Evolutionary conservation across 2,329 filamentous ascomycete species (phyloP), one percentile per base, ranked within the genome.

Genomic region (Botrytis tulipae): DNA sequence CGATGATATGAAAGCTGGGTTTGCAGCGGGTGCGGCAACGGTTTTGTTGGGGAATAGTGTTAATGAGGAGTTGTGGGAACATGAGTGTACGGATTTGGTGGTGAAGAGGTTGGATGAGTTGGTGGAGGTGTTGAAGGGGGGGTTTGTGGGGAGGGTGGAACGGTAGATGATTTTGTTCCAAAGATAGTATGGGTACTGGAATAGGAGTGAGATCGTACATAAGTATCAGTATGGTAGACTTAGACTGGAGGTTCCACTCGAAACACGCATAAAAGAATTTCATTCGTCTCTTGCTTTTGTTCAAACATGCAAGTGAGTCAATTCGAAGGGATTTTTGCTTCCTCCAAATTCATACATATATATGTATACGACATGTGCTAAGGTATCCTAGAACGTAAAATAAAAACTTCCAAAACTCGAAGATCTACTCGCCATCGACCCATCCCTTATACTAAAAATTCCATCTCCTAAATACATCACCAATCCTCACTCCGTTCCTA

Each of bases 1-100:
- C 72, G 96, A 98, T 81, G 96, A 99, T 81, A 97, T 98, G 89
- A 93, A 91, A 12, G 94, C 95, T 0, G 95, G 96, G 0, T 88
- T 91, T 74, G 86, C 86, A 70, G 95, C 95, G 0, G 95, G 95
- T 1, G 93, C 95, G 1, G 92, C 94, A 48, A 98, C 96, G 0
- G 94, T 98, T n/a, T 81, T 98, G 80, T 85, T 99, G 62, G 87
- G 92, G 25, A 97, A 97, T 79, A 89, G 93, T n/a, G 90, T 87
- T n/a, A 97, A 97, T 80, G 82, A 82, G 72, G 86, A 91, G 76
- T 81, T 97, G 73, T 88, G 86, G 12, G 85, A 88, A 37, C 92
- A 97, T 80, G 87, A 90, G 76, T 89, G 94, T 81, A 97, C 93
- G 0, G 93, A 97, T 82, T 79, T 95, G 63, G 90, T 90, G 18